Conservation (phyloP, 257 asterid genomes). For the Capsicum baccatum region DNA sequence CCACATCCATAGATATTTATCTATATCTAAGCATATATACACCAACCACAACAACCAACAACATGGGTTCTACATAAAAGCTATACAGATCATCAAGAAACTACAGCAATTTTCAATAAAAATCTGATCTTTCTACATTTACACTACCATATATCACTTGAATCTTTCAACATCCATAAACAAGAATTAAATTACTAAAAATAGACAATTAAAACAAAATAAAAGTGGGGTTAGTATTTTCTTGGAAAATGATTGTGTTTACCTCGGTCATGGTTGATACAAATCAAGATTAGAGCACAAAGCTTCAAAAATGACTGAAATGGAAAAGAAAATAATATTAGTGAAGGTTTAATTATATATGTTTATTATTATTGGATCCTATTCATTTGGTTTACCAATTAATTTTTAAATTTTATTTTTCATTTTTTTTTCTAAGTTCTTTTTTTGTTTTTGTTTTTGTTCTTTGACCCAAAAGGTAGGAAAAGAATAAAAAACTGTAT, state of each 20-base stretch:
- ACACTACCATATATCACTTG: slow-evolving; percentile 4
- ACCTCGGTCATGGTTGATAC: slow-evolving; percentile 38
- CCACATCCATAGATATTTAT: neutral
- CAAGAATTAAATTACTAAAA: neutral
- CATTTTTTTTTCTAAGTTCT: neutral
- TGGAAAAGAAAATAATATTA: neutral
- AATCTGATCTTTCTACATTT: neutral
- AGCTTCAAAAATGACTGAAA: neutral
- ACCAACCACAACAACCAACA: neutral
- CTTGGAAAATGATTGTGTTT: neutral
- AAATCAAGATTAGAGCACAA: neutral
- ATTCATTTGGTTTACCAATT: slow-evolving; percentile 12
- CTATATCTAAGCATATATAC: neutral
- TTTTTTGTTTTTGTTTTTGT: neutral
- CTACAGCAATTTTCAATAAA: neutral
- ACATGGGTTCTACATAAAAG: neutral
- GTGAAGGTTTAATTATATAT: neutral
- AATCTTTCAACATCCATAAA: neutral
- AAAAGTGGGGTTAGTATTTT: neutral
- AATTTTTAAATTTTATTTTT: neutral
- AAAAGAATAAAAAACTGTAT: no score
- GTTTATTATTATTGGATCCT: neutral
- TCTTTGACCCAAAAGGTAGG: no score
- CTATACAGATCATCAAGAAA: neutral
- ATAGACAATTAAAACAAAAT: neutral